These are phyloP conservation scores for Daldinia loculata DNA, from an alignment of 495 filamentous ascomycete genomes.

Conservation along the genomic window DNA sequence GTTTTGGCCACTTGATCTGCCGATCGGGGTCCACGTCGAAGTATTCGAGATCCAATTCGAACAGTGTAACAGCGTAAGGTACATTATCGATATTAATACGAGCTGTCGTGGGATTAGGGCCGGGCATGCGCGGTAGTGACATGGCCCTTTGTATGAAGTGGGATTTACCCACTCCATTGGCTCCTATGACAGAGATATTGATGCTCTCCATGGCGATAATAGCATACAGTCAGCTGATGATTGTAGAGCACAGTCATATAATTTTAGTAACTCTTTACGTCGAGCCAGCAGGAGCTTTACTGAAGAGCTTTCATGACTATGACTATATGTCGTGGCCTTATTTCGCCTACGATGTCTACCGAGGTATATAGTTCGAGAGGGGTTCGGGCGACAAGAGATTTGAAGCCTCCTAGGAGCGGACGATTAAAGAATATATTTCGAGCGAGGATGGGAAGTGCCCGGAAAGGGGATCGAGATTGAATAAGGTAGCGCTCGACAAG, in stretches of 20 bases:
- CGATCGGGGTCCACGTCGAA: conserved; percentile 73
- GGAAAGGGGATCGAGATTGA: conserved; percentile 5
- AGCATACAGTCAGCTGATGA: conserved; percentile 8
- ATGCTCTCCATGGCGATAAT: conserved; percentile 65
- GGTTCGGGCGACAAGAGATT: background rate
- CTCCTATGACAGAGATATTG: conserved; percentile 87
- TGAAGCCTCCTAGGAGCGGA: background rate
- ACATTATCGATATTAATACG: conserved; percentile 82
- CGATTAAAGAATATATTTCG: conserved; percentile 13
- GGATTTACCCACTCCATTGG: conserved; percentile 83
- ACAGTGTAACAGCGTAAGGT: conserved; percentile 78
- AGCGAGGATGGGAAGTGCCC: background rate
- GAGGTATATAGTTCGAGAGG: conserved; percentile 5
- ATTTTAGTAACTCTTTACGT: conserved; percentile 17
- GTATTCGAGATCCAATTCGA: conserved; percentile 76
- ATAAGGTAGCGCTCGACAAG: background rate
- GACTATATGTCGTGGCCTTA: background rate
- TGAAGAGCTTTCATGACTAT: conserved; percentile 34
- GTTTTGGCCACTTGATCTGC: conserved; percentile 80
- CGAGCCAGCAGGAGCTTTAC: conserved; percentile 15
- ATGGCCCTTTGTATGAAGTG: conserved; percentile 85
- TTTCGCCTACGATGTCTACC: conserved; percentile 12
- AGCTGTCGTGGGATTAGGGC: conserved; percentile 63
- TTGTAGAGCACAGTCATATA: conserved; percentile 19
- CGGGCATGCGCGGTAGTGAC: conserved; percentile 68